Conservation (phyloP, 2,329 filamentous ascomycete genomes). For the Clonostachys rhizophaga region DNA sequence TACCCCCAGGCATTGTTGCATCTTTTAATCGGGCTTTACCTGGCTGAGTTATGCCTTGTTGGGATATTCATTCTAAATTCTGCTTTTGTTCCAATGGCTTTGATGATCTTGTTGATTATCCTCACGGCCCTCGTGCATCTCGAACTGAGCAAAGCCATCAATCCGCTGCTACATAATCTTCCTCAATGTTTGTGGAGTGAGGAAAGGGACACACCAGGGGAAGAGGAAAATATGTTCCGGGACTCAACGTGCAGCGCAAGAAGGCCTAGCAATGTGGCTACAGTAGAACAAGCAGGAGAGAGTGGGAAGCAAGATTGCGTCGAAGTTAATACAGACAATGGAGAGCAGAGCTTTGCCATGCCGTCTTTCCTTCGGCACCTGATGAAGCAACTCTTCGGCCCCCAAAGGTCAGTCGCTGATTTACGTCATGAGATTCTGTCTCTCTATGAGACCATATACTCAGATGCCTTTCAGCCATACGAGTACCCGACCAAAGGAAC, state of each 20-base stretch:
- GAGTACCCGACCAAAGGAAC: conserved; percentile 6
- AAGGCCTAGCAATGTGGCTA: not conserved
- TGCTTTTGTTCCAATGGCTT: conserved; percentile 62
- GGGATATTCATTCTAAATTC: conserved; percentile 73
- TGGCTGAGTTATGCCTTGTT: conserved; percentile 77
- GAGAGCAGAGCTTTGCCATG: not conserved
- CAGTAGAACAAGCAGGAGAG: not conserved
- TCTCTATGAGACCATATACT: not conserved
- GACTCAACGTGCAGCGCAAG: not conserved
- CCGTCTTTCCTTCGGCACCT: too few relatives aligned
- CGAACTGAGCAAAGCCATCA: conserved; percentile 64
- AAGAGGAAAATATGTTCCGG: conserved; percentile 41
- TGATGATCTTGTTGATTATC: conserved; percentile 73
- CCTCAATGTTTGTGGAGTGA: conserved; percentile 62
- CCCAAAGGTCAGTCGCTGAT: not conserved
- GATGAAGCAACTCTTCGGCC: conserved; percentile 6
- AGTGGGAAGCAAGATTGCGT: not conserved
- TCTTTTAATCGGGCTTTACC: conserved; percentile 77
- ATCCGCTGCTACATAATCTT: conserved; percentile 72
- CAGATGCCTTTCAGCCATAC: not conserved
- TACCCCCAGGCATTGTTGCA: conserved; percentile 87
- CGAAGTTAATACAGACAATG: not conserved
- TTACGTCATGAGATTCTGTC: not conserved
- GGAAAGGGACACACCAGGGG: conserved; percentile 37
- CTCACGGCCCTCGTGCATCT: conserved; percentile 75